Conservation (phyloP, 208 protist genomes). For the Trypanosoma platydactyli region DNA sequence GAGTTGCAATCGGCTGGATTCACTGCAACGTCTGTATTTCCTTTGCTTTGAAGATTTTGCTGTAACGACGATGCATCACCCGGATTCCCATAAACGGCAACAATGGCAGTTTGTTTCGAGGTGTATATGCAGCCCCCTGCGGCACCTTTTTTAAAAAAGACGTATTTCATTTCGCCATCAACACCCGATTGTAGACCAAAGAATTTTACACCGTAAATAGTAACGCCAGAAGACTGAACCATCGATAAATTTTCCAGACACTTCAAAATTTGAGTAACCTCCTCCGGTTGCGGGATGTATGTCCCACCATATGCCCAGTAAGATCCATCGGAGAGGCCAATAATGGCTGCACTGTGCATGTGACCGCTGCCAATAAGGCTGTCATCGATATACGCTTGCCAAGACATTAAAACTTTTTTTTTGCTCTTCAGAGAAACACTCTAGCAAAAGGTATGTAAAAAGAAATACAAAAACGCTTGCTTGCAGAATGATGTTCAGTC, state of each 20-base stretch:
- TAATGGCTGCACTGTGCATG: conserved; percentile 89
- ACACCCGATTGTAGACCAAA: conserved; percentile 76
- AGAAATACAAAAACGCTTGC: conserved; percentile 11
- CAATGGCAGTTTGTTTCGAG: conserved; percentile 80
- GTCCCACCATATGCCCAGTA: conserved; percentile 89
- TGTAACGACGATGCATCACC: conserved; percentile 52
- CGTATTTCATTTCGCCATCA: conserved; percentile 76
- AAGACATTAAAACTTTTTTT: conserved; percentile 62
- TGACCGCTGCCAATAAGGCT: conserved; percentile 81
- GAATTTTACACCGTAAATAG: conserved; percentile 83
- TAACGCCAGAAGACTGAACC: conserved; percentile 73
- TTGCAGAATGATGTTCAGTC: neutral
- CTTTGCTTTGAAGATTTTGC: conserved; percentile 50
- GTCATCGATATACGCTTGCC: conserved; percentile 87
- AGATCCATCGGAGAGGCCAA: conserved; percentile 76
- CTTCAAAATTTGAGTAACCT: conserved; percentile 80
- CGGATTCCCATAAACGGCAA: conserved; percentile 85
- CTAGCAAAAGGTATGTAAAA: neutral
- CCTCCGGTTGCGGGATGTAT: conserved; percentile 83
- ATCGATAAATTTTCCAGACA: conserved; percentile 62
- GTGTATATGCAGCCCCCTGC: conserved; percentile 86
- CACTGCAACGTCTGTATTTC: conserved; percentile 41
- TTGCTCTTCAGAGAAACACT: neutral
- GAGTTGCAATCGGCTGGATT: conserved; percentile 88
- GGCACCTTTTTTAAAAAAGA: conserved; percentile 89